Evolutionary conservation across 2,329 filamentous ascomycete genomes (phyloP).

Genomic region (Podosphaera leucotricha): DNA sequence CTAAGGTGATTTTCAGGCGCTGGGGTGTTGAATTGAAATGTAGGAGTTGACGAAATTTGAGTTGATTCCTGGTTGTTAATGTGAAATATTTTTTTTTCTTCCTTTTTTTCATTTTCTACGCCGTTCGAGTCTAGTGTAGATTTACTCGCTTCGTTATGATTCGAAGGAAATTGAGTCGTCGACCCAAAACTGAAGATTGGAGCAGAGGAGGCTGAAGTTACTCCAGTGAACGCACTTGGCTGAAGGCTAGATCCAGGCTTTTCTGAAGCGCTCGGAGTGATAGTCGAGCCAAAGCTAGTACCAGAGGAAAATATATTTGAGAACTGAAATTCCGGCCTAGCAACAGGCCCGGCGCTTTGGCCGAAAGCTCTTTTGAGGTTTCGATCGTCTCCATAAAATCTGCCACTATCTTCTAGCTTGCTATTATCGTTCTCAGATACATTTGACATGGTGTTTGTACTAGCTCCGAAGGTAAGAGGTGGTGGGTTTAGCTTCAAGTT

Average conservation of each 20-base stretch:
- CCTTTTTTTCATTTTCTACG: neutral
- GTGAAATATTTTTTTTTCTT: neutral
- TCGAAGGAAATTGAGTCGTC: slow-evolving; percentile 3
- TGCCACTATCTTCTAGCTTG: neutral
- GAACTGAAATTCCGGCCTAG: neutral
- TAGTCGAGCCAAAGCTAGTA: neutral
- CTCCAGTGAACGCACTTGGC: too few species aligned
- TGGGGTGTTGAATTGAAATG: slow-evolving; percentile 4
- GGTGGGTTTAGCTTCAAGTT: slow-evolving; percentile 4
- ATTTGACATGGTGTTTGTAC: neutral
- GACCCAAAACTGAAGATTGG: slow-evolving; percentile 5
- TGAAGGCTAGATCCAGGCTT: neutral
- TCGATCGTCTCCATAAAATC: slow-evolving; percentile 7
- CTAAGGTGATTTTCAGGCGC: slow-evolving; percentile 1
- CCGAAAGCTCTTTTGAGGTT: slow-evolving; percentile 9
- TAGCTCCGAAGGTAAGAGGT: slow-evolving; percentile 1
- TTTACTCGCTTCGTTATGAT: slow-evolving; percentile 1
- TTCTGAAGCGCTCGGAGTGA: neutral
- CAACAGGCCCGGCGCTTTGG: neutral
- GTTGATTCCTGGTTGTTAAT: neutral
- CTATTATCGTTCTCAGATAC: neutral
- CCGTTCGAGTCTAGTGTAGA: neutral
- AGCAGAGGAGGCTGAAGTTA: neutral
- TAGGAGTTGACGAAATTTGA: neutral
- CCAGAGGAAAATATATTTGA: neutral